Evolutionary conservation across 495 filamentous ascomycete genomes (phyloP), one percentile per base, ranked within the genome.

Genomic region (Tricharina praecox): DNA sequence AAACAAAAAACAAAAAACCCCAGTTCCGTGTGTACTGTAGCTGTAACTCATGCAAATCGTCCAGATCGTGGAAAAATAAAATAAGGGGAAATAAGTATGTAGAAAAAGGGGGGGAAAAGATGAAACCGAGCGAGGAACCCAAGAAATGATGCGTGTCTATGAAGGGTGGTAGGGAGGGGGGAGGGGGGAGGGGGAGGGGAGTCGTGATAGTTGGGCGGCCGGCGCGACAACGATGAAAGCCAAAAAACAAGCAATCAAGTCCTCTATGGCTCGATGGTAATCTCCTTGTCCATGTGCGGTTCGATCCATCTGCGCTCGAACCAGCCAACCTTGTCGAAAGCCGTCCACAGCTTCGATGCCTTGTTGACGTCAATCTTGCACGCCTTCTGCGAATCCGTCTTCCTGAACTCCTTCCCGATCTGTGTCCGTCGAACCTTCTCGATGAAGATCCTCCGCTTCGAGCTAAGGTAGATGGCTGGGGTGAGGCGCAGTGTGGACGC

Each of bases 351-450:
- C 63, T 90, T 92, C 56, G 84, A 93, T 23, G 90, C 86, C 71
- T 97, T 97, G 69, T 95, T 95, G 63, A 95, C 90, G 62, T 97
- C 90, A 50, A 95, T 94, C 70, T 92, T 92, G 74, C 85, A 93
- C 21, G 85, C 85, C 62, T 93, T 84, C 63, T 97, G 90, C 25
- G 85, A 83, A 62, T 94, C 83, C n/a, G 90, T 95, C 75, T 95
- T 97, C 51, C 84, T 73, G 59, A 97, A 97, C 58, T 90, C 82
- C 64, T 93, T 90, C 55, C 74, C 72, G 40, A 78, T 75, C 40
- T 64, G 64, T 35, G 83, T 65, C 19, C 80, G 74, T 38, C 79
- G 74, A 42, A 85, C 70, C 23, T 84, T 78, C 45, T 75, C 76
- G 25, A 79, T 67, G 58, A 97, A 95, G 63, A 97, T 93, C 26